phyloP scores from a whole-genome alignment of 352 stramenopile genomes.

The Peronospora destructor region DNA sequence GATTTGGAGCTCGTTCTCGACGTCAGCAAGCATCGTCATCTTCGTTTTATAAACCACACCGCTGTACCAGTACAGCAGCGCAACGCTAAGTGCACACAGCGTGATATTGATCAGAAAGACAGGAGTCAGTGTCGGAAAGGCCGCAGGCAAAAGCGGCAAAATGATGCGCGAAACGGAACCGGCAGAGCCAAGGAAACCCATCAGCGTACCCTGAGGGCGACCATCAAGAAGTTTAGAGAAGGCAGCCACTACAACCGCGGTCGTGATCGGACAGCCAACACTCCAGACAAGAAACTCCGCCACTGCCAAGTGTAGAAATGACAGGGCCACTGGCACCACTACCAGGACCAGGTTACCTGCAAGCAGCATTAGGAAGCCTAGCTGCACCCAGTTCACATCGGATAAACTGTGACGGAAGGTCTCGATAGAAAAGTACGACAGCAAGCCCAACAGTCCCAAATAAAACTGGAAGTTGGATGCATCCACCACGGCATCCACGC shows the following conservation, averaged over 20 bases:
- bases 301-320: slow-evolving; percentile 44
- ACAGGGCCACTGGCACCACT: slow-evolving; percentile 31
- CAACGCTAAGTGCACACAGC: slow-evolving; percentile 51
- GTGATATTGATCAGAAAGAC: slow-evolving; percentile 73
- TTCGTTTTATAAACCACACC: slow-evolving; percentile 50
- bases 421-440: slow-evolving; percentile 75
- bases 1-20: slow-evolving; percentile 29
- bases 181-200: slow-evolving; percentile 69
- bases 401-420: slow-evolving; percentile 67
- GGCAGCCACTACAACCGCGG: slow-evolving; percentile 60
- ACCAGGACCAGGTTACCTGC: slow-evolving; percentile 53
- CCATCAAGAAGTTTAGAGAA: slow-evolving; percentile 75
- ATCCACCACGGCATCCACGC: slow-evolving; percentile 43
- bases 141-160: slow-evolving; percentile 60
- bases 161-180: slow-evolving; percentile 71
- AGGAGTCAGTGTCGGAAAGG: slow-evolving; percentile 54
- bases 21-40: slow-evolving; percentile 35
- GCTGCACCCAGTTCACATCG: slow-evolving; percentile 69
- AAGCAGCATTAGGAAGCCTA: slow-evolving; percentile 55
- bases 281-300: slow-evolving; percentile 75
- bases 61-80: slow-evolving; percentile 62
- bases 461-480: slow-evolving; percentile 83
- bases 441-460: slow-evolving; percentile 66
- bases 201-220: slow-evolving; percentile 69
- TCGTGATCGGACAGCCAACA: slow-evolving; percentile 72